Base-by-base conservation (phyloP, 2,329 filamentous ascomycete genomes). In the Talaromyces rugulosus region DNA sequence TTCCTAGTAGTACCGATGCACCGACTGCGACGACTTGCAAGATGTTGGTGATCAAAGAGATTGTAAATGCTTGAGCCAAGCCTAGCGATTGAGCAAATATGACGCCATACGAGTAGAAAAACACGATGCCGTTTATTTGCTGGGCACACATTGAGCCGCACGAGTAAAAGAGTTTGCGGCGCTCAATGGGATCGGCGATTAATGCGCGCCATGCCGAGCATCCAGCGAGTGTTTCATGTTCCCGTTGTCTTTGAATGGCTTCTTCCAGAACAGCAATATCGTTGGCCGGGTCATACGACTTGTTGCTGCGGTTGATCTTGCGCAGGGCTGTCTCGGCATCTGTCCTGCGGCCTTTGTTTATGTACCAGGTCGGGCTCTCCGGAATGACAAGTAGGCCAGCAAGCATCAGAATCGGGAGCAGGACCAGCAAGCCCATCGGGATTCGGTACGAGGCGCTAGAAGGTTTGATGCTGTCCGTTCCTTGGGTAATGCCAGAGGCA, bases 61-160 rank as follows among this genome's bases (percentile, higher is more conserved):
- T 78, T 5, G 75, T 68, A 60, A 79, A 80, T 0, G 79, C 77
- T 14, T 81, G 72, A 0, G 63, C 63, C 2, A 80, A 64, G 0
- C 78, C 78, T 55, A 81, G 80, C 1, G 74, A 70, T 65, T 81
- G 69, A 27, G 75, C 71, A 63, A 81, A 81, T 33, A 81, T 73
- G 1, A 75, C 76, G 1, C 77, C 78, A 34, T 76, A 80, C 56
- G 74, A 75, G 67, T 80, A 80, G 66, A 79, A 80, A 70, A 76
- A 82, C 55, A 79, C 77, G 58, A 82, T 81, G 23, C 80, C 79
- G 70, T 79, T 79, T 70, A 82, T 79, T 69, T 82, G 80, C 65
- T 82, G 80, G 2, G 78, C 77, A 44, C 79, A 71, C 62, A 82
- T 70, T 27, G 77, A 79, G 11, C 80, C 80, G 7, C 74, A 75